Base-by-base conservation (phyloP, 495 filamentous ascomycete genomes). In the Penicillium angulare region DNA sequence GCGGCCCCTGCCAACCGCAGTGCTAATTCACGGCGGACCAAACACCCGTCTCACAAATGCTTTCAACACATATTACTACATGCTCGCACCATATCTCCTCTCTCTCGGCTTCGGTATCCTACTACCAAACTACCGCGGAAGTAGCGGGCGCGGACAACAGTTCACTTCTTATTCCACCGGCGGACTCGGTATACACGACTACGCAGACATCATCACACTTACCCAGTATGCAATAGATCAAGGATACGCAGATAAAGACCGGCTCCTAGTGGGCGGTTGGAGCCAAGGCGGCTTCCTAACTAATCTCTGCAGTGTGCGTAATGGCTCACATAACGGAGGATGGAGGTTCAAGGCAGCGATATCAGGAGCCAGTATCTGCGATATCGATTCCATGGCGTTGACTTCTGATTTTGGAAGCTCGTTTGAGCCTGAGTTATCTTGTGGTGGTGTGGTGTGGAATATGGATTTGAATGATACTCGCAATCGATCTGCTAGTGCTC, bases 1-100 rank as follows among this genome's bases (percentile, higher is more conserved):
- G 38, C 45, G 24, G 27, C 58, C 63, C 13, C 49, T 55, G n/a
- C 57, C 67, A 39, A 65, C 65, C 12, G 49, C 63, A n/a, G 57
- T 71, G 33, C 46, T 62, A 29, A 52, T 62, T 40, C 67, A 71
- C 48, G 67, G 67, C 35, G 67, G 67, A 12, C 67, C 67, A 9
- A 55, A 65, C 52, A 41, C 18, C 23, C 57, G 67, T 31, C 39
- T 58, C 39, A 61, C 56, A 43, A 55, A 61, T 31, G 42, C 43
- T 34, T 71, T 68, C 44, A 49, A 61, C 44, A 26, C 47, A 8
- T 49, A 48, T 10, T 57, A 60, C 54, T 59, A 53, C 46, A 51
- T 59, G 43, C 61, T 60, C 45, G 26, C 51, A 10, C 60, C 59
- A 20, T 57, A 48, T 24, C 55, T 71, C 41, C 52, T 67, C n/a